Base-by-base conservation (phyloP, 2,329 filamentous ascomycete genomes). In the Curvularia sp. region DNA sequence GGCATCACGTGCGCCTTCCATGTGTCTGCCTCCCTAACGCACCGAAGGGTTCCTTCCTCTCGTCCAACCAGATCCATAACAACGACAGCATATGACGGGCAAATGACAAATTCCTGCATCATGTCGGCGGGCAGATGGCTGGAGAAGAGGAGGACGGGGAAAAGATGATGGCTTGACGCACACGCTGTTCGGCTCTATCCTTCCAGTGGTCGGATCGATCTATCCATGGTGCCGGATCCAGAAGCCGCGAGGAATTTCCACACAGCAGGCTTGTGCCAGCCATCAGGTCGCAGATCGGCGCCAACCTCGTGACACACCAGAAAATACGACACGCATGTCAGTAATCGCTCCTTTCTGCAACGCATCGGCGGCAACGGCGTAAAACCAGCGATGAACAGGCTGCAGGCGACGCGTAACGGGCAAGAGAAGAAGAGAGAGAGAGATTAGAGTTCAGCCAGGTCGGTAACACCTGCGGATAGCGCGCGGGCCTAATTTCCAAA, bases 151-250 rank as follows among this genome's bases (percentile, higher is more conserved):
- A 28, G 38, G 13, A 35, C 5, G 39, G 18, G n/a, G 24, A 24
- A 10, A 24, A n/a, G n/a, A 41, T 10, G 41, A 43, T 7, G 22
- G 13, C 8, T 43, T 43, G 22, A 22, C 41, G 13, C 13, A 9
- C 22, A 26, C 22, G 18, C 22, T 12, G 13, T 10, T 58, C 41
- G 22, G 22, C 49, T 55, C 39, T 24, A 49, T 42, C 24, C 44
- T 43, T 55, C 55, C 51, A 41, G 28, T 9, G 22, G n/a, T 13
- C 51, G 49, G 55, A 43, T 58, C 46, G 28, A 58, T 58, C 51
- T 53, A 55, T 55, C 55, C 55, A 58, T n/a, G 28, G 35, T 30
- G 28, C 44, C 35, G 51, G 44, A 31, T 54, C 7, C 44, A 49
- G 50, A 33, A 38, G 43, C 55, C 44, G 50, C 38, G 10, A 43